These are phyloP conservation scores for Eucalyptus viminalis DNA, from an alignment of 345 rosid species.

Conservation along the genomic window DNA sequence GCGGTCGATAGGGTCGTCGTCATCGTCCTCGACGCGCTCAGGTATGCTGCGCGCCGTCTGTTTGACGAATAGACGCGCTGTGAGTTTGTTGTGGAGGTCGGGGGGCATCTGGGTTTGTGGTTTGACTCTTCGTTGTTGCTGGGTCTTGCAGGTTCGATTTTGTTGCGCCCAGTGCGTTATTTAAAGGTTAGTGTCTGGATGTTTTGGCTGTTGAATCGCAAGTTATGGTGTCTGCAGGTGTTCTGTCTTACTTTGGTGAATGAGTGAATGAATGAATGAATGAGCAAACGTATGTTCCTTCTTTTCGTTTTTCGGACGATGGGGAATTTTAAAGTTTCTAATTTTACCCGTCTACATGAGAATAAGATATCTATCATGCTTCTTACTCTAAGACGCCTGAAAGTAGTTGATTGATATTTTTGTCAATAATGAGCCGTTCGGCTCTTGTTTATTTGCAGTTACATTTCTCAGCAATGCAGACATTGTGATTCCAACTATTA, in stretches of 20 bases:
- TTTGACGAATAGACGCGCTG: background rate
- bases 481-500: background rate
- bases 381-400: background rate
- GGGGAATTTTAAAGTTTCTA: background rate
- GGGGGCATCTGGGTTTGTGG: background rate
- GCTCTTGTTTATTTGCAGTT: background rate
- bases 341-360: background rate
- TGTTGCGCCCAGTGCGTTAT: slow-evolving; percentile 64
- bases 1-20: slow-evolving; percentile 58
- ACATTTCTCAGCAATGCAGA: background rate
- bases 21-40: slow-evolving; percentile 79
- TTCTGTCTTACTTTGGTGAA: background rate
- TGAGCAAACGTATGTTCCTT: background rate
- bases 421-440: background rate
- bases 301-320: background rate
- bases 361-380: background rate
- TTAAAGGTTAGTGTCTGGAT: slow-evolving; percentile 26
- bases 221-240: background rate
- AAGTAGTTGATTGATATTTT: background rate
- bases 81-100: background rate
- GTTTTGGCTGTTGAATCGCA: background rate
- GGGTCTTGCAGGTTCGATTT: slow-evolving; percentile 54
- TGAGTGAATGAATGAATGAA: background rate
- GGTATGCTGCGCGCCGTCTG: slow-evolving; percentile 3
- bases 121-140: background rate